Evolutionary conservation across 441 rosid genomes (phyloP), one percentile per base, ranked within the genome.

Genomic region (Euphorbia celastroides): DNA sequence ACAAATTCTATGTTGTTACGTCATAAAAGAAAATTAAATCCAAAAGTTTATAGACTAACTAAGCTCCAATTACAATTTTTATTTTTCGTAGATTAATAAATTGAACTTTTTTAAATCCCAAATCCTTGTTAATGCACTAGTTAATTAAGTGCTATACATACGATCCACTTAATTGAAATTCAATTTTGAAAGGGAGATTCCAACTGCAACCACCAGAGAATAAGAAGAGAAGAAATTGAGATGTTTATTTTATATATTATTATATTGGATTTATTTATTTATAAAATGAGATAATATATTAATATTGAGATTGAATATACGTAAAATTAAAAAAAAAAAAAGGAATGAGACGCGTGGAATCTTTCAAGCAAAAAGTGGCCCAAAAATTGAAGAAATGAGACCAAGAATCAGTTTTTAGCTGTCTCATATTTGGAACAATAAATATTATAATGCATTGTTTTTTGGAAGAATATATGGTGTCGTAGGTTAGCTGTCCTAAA

Each of bases 281-380:
- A n/a, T n/a, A n/a, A n/a, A 11, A 42, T 11, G 2, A 42, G 48
- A 42, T 6, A 17, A 42, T n/a, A n/a, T 14, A 38, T n/a, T 11
- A 38, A 3, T 46, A 46, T 14, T n/a, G 57, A 61, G 14, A n/a
- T n/a, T n/a, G n/a, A 51, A 65, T 65, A 31, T 52, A 31, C 48
- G 20, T 12, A 7, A n/a, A n/a, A n/a, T n/a, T n/a, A n/a, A n/a
- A n/a, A n/a, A n/a, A n/a, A 58, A 19, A 12, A 11, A n/a, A n/a
- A n/a, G n/a, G n/a, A n/a, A n/a, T 7, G 20, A 31, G 68, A 66
- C 17, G 67, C 74, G 67, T 72, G 78, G 76, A 68, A 72, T 70
- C 46, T 62, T 77, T 34, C 57, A 79, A 72, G 42, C 61, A 41
- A 60, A 38, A 64, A 31, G 62, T 64, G 41, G 27, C 73, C 68